Evolutionary conservation across 306 rosid species (phyloP).

Genomic region (Pyrus bretschneideri): DNA sequence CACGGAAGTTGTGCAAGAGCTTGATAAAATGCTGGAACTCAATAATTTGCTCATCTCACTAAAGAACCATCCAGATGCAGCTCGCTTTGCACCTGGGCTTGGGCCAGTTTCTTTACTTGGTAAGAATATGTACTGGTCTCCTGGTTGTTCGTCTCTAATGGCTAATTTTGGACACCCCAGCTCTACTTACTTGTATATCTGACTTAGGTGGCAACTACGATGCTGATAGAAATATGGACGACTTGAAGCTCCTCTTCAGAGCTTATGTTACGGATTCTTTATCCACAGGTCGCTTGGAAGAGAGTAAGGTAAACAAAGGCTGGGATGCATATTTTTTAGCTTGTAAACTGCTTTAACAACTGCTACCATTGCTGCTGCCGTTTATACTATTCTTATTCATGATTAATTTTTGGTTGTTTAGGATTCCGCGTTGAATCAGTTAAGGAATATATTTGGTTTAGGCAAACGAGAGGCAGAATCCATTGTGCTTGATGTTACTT

Average conservation of each 20-base stretch:
- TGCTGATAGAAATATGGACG: slow-evolving; percentile 69
- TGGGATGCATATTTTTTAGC: not conserved
- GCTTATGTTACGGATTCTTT: slow-evolving; percentile 47
- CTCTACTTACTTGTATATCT: slow-evolving; percentile 22
- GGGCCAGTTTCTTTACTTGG: slow-evolving; percentile 83
- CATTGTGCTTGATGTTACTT: slow-evolving; percentile 62
- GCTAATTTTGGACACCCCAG: slow-evolving; percentile 4
- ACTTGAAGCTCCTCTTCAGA: slow-evolving; percentile 77
- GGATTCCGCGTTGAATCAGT: slow-evolving; percentile 69
- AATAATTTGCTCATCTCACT: slow-evolving; percentile 69
- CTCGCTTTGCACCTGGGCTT: slow-evolving; percentile 72
- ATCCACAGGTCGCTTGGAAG: slow-evolving; percentile 46
- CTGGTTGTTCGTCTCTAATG: slow-evolving; percentile 4
- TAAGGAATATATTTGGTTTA: slow-evolving; percentile 85
- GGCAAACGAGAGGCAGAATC: slow-evolving; percentile 90
- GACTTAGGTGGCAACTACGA: slow-evolving; percentile 73
- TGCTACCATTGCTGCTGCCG: not conserved
- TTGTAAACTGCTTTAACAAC: not conserved
- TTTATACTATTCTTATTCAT: not conserved
- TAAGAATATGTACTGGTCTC: slow-evolving; percentile 19
- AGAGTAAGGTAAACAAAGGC: slow-evolving; percentile 36
- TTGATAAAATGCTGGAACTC: slow-evolving; percentile 54
- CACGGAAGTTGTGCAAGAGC: slow-evolving; percentile 59
- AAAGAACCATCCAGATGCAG: slow-evolving; percentile 66
- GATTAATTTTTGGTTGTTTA: slow-evolving; percentile 24